Evolutionary conservation across 2,329 filamentous ascomycete species (phyloP).

Genomic region (Hymenoscyphus repandus): DNA sequence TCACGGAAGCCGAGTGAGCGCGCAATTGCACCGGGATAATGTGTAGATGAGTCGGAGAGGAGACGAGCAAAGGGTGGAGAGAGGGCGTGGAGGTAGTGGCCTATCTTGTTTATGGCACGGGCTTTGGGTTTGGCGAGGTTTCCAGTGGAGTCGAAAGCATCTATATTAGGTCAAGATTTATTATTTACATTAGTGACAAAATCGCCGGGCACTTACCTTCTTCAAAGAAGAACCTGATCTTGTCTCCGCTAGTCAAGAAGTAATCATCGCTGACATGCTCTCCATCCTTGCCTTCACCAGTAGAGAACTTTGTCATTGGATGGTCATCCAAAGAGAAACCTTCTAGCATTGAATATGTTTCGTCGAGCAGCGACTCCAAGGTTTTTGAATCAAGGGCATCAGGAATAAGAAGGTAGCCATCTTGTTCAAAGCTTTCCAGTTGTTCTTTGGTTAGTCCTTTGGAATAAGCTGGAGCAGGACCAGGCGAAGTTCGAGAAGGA

Average conservation of each 20-base stretch:
- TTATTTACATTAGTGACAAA: background rate
- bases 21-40: constrained; percentile 33
- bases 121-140: constrained; percentile 72
- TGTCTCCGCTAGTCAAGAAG: constrained; percentile 85
- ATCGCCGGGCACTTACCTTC: constrained; percentile 46
- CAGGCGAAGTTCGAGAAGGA: constrained; percentile 20
- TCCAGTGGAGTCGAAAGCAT: constrained; percentile 67
- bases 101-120: constrained; percentile 84
- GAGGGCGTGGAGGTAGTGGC: constrained; percentile 68
- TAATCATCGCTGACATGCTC: constrained; percentile 65
- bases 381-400: constrained; percentile 64
- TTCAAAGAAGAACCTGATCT: constrained; percentile 96
- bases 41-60: constrained; percentile 37
- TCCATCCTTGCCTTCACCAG: constrained; percentile 54
- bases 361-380: constrained; percentile 62
- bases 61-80: constrained; percentile 61
- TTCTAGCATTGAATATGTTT: constrained; percentile 70
- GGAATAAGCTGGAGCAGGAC: background rate
- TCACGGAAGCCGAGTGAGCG: constrained; percentile 45
- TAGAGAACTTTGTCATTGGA: constrained; percentile 91
- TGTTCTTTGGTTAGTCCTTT: constrained; percentile 66
- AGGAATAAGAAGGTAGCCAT: constrained; percentile 88
- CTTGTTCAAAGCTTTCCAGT: constrained; percentile 64
- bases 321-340: constrained; percentile 76
- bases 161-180: constrained; percentile 34